phyloP scores from a whole-genome alignment of 2,329 filamentous ascomycete species.

The Colletotrichum agaves region DNA sequence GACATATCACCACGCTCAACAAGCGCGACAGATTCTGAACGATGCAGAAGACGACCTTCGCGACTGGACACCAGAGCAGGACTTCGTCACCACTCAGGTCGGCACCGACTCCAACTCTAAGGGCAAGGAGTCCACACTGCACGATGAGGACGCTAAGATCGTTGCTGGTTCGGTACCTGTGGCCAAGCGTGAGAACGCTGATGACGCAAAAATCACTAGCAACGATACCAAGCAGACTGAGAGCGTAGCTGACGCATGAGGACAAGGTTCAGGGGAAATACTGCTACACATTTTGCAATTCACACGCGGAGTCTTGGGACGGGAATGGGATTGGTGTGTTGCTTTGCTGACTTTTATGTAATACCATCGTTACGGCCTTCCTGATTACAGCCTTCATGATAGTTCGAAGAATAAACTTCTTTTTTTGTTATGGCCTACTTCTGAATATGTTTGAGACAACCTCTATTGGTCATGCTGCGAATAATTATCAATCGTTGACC shows the following conservation, averaged over 20 bases:
- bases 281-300: background rate
- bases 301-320: background rate
- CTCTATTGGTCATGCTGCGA: too few relatives aligned
- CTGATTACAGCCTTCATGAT: slow-evolving; percentile 15
- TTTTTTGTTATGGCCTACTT: background rate
- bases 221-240: slow-evolving; percentile 23
- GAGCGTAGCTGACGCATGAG: slow-evolving; percentile 1
- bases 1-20: slow-evolving; percentile 72
- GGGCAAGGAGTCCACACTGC: slow-evolving; percentile 16
- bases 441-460: too few relatives aligned
- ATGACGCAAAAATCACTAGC: slow-evolving; percentile 4
- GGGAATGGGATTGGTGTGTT: background rate
- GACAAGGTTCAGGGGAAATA: too few relatives aligned
- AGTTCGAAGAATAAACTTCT: background rate
- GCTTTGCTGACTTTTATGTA: background rate
- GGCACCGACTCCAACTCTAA: slow-evolving; percentile 13
- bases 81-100: slow-evolving; percentile 40
- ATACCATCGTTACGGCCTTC: slow-evolving; percentile 27
- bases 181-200: background rate
- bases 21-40: slow-evolving; percentile 87
- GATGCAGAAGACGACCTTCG: slow-evolving; percentile 91
- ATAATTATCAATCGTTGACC: too few relatives aligned
- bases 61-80: slow-evolving; percentile 70
- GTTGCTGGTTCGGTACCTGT: slow-evolving; percentile 16
- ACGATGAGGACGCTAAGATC: slow-evolving; percentile 28